Base-by-base conservation (phyloP, 805 yeast species). In the Brettanomyces custersianus region DNA sequence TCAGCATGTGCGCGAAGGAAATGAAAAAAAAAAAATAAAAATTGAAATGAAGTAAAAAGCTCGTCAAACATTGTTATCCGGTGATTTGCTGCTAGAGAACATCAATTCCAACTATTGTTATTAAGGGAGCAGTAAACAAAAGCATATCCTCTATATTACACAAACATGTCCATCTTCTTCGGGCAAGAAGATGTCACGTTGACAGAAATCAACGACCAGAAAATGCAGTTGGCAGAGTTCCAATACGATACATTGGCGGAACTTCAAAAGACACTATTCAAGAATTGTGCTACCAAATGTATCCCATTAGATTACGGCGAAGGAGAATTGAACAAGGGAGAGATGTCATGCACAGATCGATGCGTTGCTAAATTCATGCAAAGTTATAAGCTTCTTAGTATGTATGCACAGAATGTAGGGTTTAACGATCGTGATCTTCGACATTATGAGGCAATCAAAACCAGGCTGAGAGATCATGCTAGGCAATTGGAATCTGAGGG, bases 361-460 rank as follows among this genome's bases (percentile, higher is more conserved):
- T 88, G 97, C 68, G 96, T 88, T 39, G 76, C 94, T 49, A 88
- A 88, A 57, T 87, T 79, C 57, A 83, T 86, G 64, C 69, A 69
- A 47, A 79, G 87, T 31, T 87, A 80, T 54, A 57, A 72, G 31
- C 52, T 69, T 36, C 62, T 84, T 21, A 92, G 90, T 1, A 68
- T 65, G 12, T 51, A 60, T 56, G 63, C 68, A 43, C 65, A 67
- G 41, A 20, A 51, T 49, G 63, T 57, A 44, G 60, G 73, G 23
- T 58, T 71, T 34, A 59, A 61, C 25, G 76, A 75, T n/a, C 59
- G 55, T 40, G 59, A 54, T 36, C 46, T 73, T 35, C 33, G 35
- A 29, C 54, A 47, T 18, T 52, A 44, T 38, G 53, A 57, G 29
- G 29, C 39, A 13, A 47, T 55, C 17, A 53, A 57, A 35, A 40